Base-by-base conservation (phyloP, 805 yeast species). In the Helenozyma baotianmanensis region DNA sequence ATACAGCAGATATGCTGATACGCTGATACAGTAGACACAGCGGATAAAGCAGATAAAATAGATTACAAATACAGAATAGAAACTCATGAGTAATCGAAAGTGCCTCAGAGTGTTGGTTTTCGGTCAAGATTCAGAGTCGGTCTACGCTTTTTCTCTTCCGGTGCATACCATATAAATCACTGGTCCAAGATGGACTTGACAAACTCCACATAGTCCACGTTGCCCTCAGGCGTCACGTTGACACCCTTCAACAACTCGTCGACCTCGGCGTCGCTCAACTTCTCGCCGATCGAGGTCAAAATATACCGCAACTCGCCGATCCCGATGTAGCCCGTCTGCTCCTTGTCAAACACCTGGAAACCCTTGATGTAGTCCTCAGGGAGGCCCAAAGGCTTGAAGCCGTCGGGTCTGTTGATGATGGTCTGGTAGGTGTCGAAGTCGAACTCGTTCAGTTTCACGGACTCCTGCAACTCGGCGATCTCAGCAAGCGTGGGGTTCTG, bases 261-360 rank as follows among this genome's bases (percentile, higher is more conserved):
- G 33, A 92, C 97, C 64, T 92, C 99, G 27, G 78, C 70, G 49
- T 88, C 96, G 11, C 83, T 62, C 48, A 92, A 70, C 64, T 89
- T 89, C 64, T 92, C 99, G 39, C 99, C 99, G 49, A 92, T 80
- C 6, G 96, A 83, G 21, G 98, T 92, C 54, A 92, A 72, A 58
- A 92, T 88, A 64, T 92, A 92, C 59, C 95, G 78, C 51, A 92
- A 74, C 64, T 92, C 97, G 37, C 99, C 99, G 27, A 92, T 95
- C 25, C 97, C 95, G 49, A 92, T 92, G 64, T 81, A 85, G 4
- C 99, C 99, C 13, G 96, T 83, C 44, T 82, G 78, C 46, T 88
- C 95, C 68, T 90, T 92, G 67, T 92, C 99, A 50, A 92, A 92
- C 5, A 92, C 97, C 67, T 92, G 97, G 76, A 92, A 92, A 0